These are phyloP conservation scores for Gillenia trifoliata DNA, from an alignment of 306 rosid species.

Conservation along the genomic window DNA sequence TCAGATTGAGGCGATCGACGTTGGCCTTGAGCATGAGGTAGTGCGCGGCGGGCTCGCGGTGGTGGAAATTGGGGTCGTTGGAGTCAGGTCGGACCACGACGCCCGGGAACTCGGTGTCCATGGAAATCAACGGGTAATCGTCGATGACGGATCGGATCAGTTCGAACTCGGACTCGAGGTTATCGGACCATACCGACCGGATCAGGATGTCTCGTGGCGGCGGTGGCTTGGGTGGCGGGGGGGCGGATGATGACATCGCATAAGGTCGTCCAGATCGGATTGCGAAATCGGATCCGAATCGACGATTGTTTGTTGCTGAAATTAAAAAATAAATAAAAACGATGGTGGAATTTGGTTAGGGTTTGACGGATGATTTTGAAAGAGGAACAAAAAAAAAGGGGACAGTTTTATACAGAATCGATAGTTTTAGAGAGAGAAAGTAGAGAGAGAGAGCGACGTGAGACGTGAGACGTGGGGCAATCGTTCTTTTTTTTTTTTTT, in stretches of 20 bases:
- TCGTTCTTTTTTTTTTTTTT: neutral
- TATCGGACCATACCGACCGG: conserved; percentile 60
- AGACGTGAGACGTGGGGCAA: conserved; percentile 7
- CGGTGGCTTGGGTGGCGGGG: neutral
- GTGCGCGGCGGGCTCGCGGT: conserved; percentile 12
- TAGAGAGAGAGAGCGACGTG: neutral
- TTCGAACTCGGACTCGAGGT: conserved; percentile 43
- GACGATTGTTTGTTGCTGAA: neutral
- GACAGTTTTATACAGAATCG: neutral
- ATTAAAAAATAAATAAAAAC: neutral
- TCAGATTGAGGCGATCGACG: conserved; percentile 58
- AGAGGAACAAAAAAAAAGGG: neutral
- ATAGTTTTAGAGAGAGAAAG: neutral
- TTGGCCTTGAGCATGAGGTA: conserved; percentile 64
- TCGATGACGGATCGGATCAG: conserved; percentile 44
- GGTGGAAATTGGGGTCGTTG: conserved; percentile 5
- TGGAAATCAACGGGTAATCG: conserved; percentile 36
- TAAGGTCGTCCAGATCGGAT: conserved; percentile 16
- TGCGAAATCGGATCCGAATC: neutral
- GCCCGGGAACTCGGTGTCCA: conserved; percentile 90
- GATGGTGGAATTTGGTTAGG: neutral
- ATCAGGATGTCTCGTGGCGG: conserved; percentile 16
- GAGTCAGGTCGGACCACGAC: conserved; percentile 41
- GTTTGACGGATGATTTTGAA: conserved; percentile 5
- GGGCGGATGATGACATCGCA: conserved; percentile 17